phyloP scores from a whole-genome alignment of 192 early-diverging fungal genomes.

The Podila verticillata region DNA sequence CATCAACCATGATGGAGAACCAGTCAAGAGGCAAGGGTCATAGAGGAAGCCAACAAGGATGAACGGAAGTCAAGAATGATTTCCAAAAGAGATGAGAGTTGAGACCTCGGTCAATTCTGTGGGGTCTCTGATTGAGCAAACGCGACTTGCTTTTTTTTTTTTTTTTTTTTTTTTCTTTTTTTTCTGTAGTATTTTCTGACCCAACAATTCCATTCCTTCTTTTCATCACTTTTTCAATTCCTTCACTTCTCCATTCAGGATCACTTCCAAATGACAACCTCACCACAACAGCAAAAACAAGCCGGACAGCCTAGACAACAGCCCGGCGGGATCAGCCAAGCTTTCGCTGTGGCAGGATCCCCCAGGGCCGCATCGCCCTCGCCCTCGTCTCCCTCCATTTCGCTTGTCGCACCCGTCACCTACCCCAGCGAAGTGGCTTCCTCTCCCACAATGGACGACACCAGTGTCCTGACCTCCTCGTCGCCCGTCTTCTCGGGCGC shows the following conservation, averaged over 20 bases:
- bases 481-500: constrained; percentile 19
- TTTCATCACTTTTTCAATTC: constrained; percentile 3
- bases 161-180: background rate
- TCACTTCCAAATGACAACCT: too few relatives aligned
- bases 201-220: background rate
- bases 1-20: too few relatives aligned
- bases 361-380: background rate
- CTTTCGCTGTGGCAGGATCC: background rate
- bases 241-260: background rate
- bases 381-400: background rate
- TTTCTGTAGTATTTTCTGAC: too few relatives aligned
- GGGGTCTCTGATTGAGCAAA: background rate
- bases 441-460: background rate
- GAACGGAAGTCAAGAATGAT: too few relatives aligned
- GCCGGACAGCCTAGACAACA: background rate
- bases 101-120: too few relatives aligned
- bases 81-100: too few relatives aligned
- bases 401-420: background rate
- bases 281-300: background rate
- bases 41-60: too few relatives aligned
- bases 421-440: background rate
- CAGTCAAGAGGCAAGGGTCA: too few relatives aligned
- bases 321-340: background rate
- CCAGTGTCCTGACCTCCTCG: constrained; percentile 8
- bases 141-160: background rate